These are phyloP conservation scores for Aphanomyces invadans DNA, from an alignment of 352 stramenopile genomes.

Conservation along the genomic window DNA sequence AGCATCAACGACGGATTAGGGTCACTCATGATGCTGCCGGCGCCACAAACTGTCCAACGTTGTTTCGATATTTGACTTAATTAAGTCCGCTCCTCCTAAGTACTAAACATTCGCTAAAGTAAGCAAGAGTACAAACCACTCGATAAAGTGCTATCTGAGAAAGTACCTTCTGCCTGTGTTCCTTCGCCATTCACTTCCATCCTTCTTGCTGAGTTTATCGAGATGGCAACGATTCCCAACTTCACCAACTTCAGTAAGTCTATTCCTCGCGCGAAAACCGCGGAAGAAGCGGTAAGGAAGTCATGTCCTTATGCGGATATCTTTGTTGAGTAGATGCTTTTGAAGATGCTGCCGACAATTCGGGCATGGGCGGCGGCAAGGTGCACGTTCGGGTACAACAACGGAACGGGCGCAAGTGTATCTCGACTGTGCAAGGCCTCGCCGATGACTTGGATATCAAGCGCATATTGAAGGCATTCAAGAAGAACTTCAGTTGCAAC, in stretches of 20 bases:
- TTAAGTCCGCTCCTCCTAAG: not conserved
- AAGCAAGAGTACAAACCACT: not conserved
- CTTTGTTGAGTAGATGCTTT: conserved; percentile 61
- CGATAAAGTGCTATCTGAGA: not conserved
- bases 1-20: conserved; percentile 15
- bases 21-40: conserved; percentile 1
- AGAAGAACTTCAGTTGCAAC: conserved; percentile 99
- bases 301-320: not conserved
- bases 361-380: conserved; percentile 75
- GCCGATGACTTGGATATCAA: conserved; percentile 98
- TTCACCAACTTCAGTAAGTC: conserved; percentile 23
- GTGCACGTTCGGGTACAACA: conserved; percentile 99
- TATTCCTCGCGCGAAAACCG: too few species aligned
- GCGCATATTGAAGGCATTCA: conserved; percentile 99
- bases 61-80: not conserved
- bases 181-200: not conserved
- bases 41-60: not conserved
- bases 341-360: conserved; percentile 82
- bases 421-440: conserved; percentile 97
- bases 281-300: not conserved
- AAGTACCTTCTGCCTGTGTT: not conserved
- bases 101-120: not conserved
- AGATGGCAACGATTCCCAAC: conserved; percentile 18
- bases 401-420: conserved; percentile 99
- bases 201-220: not conserved